Conservation (phyloP, 1,139 yeast species). For the Yamadazyma taylorii region DNA sequence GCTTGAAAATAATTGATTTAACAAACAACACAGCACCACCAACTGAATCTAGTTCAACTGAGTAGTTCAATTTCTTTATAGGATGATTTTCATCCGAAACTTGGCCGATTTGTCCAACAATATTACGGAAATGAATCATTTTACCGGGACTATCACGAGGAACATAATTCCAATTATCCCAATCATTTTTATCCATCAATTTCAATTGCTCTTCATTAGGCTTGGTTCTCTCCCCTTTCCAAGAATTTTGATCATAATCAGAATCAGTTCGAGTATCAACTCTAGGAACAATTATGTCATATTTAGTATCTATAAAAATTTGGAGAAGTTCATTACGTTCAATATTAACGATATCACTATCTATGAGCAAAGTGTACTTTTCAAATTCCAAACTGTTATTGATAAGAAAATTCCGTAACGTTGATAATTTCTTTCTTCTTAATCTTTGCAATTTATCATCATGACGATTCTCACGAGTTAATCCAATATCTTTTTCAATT, state of each 20-base stretch:
- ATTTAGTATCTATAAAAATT: slow-evolving; percentile 30
- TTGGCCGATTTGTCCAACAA: slow-evolving; percentile 16
- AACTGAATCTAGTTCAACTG: slow-evolving; percentile 43
- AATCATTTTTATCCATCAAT: slow-evolving; percentile 31
- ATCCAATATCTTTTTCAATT: slow-evolving; percentile 24
- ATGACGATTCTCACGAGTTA: slow-evolving; percentile 29
- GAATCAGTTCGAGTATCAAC: slow-evolving; percentile 24
- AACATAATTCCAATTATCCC: slow-evolving; percentile 37
- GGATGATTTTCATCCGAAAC: slow-evolving; percentile 18
- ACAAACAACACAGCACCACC: slow-evolving; percentile 51
- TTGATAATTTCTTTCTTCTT: slow-evolving; percentile 35
- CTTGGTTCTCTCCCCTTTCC: slow-evolving; percentile 44
- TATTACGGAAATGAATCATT: slow-evolving; percentile 33
- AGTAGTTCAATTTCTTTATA: slow-evolving; percentile 16
- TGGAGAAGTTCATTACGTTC: slow-evolving; percentile 27
- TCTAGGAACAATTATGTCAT: slow-evolving; percentile 46
- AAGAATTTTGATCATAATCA: slow-evolving; percentile 47
- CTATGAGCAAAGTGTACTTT: slow-evolving; percentile 43
- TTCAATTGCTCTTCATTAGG: slow-evolving; percentile 35
- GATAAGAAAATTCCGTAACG: slow-evolving; percentile 37
- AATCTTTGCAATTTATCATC: slow-evolving; percentile 29
- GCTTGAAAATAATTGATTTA: slow-evolving; percentile 40
- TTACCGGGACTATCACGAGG: slow-evolving; percentile 35
- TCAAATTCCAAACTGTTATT: slow-evolving; percentile 28
- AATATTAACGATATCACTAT: slow-evolving; percentile 40